Evolutionary conservation across 176 grass and related monocot genomes (phyloP), one percentile per base, ranked within the genome.

Genomic region (Luzula sylvatica): DNA sequence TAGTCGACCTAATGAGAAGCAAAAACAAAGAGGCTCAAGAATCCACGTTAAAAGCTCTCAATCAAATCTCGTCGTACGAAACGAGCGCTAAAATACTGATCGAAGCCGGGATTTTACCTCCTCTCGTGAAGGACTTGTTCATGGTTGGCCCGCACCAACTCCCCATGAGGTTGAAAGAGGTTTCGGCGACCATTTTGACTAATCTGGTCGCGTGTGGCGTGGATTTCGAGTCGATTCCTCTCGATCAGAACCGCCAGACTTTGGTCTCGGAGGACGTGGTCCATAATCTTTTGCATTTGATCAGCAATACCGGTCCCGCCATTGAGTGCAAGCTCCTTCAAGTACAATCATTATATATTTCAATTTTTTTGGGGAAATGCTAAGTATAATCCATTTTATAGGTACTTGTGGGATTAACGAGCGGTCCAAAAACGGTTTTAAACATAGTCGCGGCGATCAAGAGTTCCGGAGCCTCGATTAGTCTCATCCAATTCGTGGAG

Each of bases 321-420:
- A 88, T 88, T 28, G 90, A 95, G 80, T 88, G 83, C 74, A 86
- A 95, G 76, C 82, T 95, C 67, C 90, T 95, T 44, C 90, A 95
- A 62, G 59, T 64, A 62, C 32, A 12, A 43, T 59, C 41, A 61
- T 61, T n/a, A n/a, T n/a, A n/a, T n/a, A n/a, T n/a, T n/a, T n/a
- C n/a, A n/a, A n/a, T n/a, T n/a, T n/a, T n/a, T n/a, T n/a, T n/a
- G n/a, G n/a, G n/a, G n/a, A n/a, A n/a, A n/a, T n/a, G n/a, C n/a
- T n/a, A n/a, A n/a, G n/a, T n/a, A n/a, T n/a, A n/a, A n/a, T n/a
- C n/a, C n/a, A n/a, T n/a, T n/a, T n/a, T n/a, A n/a, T 15, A 64
- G 59, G 80, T 95, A 15, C 77, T 95, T 30, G 90, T 95, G 48
- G 90, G 89, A 63, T 77, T 95, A 15, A 88, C 90, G 15, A 81